Conservation (phyloP, 2,329 filamentous ascomycete genomes). For the Colletotrichum phormii region DNA sequence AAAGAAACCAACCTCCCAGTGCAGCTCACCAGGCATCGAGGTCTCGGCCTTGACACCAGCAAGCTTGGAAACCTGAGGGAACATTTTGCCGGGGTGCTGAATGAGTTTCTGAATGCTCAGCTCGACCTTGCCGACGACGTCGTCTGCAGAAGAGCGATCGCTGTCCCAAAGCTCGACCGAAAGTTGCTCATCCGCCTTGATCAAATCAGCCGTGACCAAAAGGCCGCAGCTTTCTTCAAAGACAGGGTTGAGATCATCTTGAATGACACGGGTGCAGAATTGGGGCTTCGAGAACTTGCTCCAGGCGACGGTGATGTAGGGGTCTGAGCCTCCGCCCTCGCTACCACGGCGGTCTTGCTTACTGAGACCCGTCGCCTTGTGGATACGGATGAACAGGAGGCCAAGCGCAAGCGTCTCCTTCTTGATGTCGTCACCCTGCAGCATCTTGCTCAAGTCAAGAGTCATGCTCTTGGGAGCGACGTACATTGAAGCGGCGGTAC, state of each 20-base stretch:
- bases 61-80: conserved; percentile 86
- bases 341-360: conserved; percentile 90
- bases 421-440: conserved; percentile 90
- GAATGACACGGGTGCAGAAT: conserved; percentile 96
- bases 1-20: conserved; percentile 98
- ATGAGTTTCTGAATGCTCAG: conserved; percentile 95
- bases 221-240: conserved; percentile 91
- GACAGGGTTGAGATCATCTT: conserved; percentile 91
- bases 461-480: conserved; percentile 96
- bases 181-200: conserved; percentile 93
- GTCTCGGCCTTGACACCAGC: conserved; percentile 85
- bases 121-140: conserved; percentile 95
- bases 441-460: conserved; percentile 88
- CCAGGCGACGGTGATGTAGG: conserved; percentile 94
- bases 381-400: conserved; percentile 91
- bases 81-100: conserved; percentile 93
- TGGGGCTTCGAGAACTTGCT: conserved; percentile 98
- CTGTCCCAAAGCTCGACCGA: conserved; percentile 97
- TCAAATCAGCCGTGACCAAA: conserved; percentile 87
- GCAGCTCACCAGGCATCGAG: conserved; percentile 90
- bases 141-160: conserved; percentile 90
- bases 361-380: conserved; percentile 87
- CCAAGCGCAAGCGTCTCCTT: conserved; percentile 90
- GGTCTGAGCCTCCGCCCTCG: conserved; percentile 88
- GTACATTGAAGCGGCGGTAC: conserved; percentile 86